Base-by-base conservation (phyloP, 2,329 filamentous ascomycete genomes). In the Bipolaris zeicola region DNA sequence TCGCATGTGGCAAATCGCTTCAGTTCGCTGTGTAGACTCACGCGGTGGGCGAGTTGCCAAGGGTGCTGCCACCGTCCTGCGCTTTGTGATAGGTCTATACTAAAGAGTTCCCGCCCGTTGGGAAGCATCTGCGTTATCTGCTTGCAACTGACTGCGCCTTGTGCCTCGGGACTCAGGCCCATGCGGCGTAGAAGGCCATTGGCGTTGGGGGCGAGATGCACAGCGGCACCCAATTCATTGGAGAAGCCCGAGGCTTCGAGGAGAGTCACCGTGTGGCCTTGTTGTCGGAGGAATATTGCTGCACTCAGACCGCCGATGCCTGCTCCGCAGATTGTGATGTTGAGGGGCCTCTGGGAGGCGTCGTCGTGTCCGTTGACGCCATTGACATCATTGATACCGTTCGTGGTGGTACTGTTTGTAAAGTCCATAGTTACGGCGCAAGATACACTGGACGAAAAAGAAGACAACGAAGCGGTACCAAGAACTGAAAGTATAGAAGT, bases 161-260 rank as follows among this genome's bases (percentile, higher is more conserved):
- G 75, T 0, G 69, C 67, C 52, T 78, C 75, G 0, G 78, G 73
- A 46, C 72, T 69, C 1, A 83, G 61, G 0, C 81, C 80, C 46
- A 82, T 69, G 31, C 78, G 72, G 10, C 73, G 70, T 3, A 89
- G 74, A 2, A 88, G 71, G 0, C 84, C 83, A 68, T 87, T 86
- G 2, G 81, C 76, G 63, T 89, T 89, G 0, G 87, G 85, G 0
- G 83, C 81, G 4, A 89, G 68, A 64, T 88, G 85, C n/a, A 89
- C 80, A 0, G 86, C 86, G 3, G 86, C 85, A 0, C 86, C 86
- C 1, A 79, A 73, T 69, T 88, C 85, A 48, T 77, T 81, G 14
- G 81, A 80, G 33, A 87, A 81, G 1, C 76, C 75, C 0, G 84
- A 86, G 65, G 85, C 81, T 61, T 74, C 70, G 28, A 72, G 57